Evolutionary conservation across 1,284 basidiomycete genomes (phyloP).

Genomic region (Puccinia triticina): DNA sequence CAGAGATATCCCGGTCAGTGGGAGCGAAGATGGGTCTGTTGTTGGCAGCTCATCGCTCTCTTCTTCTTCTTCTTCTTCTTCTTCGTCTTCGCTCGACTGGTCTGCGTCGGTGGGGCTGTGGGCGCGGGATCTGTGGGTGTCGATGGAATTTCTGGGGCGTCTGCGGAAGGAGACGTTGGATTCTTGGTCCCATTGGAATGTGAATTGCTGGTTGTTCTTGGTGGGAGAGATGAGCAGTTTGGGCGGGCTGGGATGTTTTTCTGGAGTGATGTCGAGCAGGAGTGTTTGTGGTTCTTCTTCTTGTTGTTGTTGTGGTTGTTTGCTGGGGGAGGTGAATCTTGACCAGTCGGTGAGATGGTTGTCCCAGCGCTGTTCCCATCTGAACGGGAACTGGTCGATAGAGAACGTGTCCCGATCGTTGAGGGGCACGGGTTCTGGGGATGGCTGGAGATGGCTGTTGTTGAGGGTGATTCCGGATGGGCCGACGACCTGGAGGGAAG

Average conservation of each 20-base stretch:
- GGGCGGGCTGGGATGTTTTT: not conserved
- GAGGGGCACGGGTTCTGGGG: not conserved
- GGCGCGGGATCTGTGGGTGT: not conserved
- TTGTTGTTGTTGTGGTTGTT: not conserved
- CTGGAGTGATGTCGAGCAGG: conserved; percentile 1
- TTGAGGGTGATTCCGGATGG: conserved; percentile 10
- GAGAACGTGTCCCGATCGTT: conserved; percentile 23
- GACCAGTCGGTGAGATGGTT: conserved; percentile 20
- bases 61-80: not conserved
- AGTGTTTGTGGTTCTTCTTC: not conserved
- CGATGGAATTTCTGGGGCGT: not conserved
- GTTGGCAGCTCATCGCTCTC: not conserved
- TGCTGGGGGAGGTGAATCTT: not conserved
- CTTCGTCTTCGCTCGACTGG: conserved; percentile 21
- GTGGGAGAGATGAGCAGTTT: conserved; percentile 28
- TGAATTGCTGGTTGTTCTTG: not conserved
- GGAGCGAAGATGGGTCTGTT: not conserved
- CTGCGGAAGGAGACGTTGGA: conserved; percentile 22
- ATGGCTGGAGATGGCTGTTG: not conserved
- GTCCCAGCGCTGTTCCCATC: conserved; percentile 36
- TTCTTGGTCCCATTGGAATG: conserved; percentile 19
- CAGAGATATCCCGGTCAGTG: not conserved
- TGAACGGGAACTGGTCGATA: conserved; percentile 34
- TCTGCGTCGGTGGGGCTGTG: conserved; percentile 6
- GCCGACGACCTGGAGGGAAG: conserved; percentile 12